Evolutionary conservation across 495 filamentous ascomycete species (phyloP).

Genomic region (Cercophora samala): DNA sequence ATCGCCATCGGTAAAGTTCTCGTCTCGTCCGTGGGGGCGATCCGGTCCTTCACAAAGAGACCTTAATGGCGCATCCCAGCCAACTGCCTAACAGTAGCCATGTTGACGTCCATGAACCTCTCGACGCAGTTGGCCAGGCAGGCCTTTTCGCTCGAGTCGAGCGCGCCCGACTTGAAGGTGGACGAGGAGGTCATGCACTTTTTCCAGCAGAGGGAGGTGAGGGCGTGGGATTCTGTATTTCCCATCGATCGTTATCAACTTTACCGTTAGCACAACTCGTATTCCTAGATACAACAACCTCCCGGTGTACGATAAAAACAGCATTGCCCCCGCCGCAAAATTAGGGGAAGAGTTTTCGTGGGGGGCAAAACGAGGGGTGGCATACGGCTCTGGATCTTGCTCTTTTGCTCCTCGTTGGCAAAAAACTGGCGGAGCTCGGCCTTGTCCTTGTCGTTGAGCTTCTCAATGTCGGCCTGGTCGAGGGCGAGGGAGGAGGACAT

Average conservation of each 20-base stretch:
- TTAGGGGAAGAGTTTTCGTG: background rate
- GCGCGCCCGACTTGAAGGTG: slow-evolving; percentile 58
- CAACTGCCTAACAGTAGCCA: slow-evolving; percentile 75
- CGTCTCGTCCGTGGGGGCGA: no score
- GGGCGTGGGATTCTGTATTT: slow-evolving; percentile 65
- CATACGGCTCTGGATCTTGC: slow-evolving; percentile 74
- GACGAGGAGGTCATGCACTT: slow-evolving; percentile 72
- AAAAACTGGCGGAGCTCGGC: slow-evolving; percentile 81
- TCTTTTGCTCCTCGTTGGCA: slow-evolving; percentile 74
- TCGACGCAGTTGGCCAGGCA: slow-evolving; percentile 92
- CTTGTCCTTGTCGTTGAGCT: slow-evolving; percentile 78
- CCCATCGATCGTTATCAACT: background rate
- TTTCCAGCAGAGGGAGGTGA: slow-evolving; percentile 88
- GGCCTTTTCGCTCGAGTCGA: slow-evolving; percentile 71
- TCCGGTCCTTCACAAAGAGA: no score
- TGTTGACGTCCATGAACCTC: slow-evolving; percentile 84
- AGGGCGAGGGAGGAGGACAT: slow-evolving; percentile 38
- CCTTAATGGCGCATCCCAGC: no score
- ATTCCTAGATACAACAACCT: no score
- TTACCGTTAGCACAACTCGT: no score
- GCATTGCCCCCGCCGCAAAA: no score
- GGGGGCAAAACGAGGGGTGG: slow-evolving; percentile 17
- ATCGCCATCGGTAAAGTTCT: no score
- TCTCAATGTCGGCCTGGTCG: slow-evolving; percentile 56
- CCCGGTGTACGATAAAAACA: no score